These are phyloP conservation scores for Dentipellis fragilis DNA, from an alignment of 768 basidiomycete genomes.

Conservation along the genomic window DNA sequence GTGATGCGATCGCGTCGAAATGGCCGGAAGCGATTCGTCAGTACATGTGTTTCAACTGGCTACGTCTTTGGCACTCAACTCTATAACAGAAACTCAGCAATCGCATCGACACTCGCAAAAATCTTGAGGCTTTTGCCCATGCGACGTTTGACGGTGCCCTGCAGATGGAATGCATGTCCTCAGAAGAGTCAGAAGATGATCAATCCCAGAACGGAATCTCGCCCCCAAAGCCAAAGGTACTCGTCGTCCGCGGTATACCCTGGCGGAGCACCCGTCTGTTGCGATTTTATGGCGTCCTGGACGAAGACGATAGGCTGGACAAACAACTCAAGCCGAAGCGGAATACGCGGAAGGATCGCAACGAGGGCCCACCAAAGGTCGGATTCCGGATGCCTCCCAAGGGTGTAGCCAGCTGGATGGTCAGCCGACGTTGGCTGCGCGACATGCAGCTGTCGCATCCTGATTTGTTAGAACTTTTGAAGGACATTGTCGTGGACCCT, in stretches of 20 bases:
- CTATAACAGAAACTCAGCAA: constrained; percentile 52
- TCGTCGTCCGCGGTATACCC: constrained; percentile 46
- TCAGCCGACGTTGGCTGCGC: constrained; percentile 56
- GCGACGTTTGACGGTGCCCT: constrained; percentile 61
- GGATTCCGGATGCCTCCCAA: constrained; percentile 49
- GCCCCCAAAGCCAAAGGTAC: constrained; percentile 21
- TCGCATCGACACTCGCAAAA: constrained; percentile 51
- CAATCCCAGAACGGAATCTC: constrained; percentile 13
- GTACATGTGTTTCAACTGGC: constrained; percentile 16
- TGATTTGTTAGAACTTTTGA: constrained; percentile 35
- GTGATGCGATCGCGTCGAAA: constrained; percentile 50
- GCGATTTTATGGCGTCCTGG: constrained; percentile 50
- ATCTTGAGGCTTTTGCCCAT: constrained; percentile 44
- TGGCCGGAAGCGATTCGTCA: constrained; percentile 52
- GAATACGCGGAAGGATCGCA: constrained; percentile 43
- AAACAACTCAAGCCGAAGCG: constrained; percentile 42
- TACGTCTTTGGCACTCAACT: background rate
- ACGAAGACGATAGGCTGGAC: constrained; percentile 42
- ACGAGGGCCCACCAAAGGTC: constrained; percentile 45
- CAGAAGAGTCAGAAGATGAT: constrained; percentile 57
- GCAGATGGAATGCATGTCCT: constrained; percentile 71
- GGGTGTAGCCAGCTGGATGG: constrained; percentile 65
- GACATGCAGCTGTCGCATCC: constrained; percentile 30
- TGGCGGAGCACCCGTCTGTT: constrained; percentile 64
- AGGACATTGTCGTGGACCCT: constrained; percentile 35